Evolutionary conservation across 306 rosid species (phyloP).

Genomic region (peach (Prunus persica)): DNA sequence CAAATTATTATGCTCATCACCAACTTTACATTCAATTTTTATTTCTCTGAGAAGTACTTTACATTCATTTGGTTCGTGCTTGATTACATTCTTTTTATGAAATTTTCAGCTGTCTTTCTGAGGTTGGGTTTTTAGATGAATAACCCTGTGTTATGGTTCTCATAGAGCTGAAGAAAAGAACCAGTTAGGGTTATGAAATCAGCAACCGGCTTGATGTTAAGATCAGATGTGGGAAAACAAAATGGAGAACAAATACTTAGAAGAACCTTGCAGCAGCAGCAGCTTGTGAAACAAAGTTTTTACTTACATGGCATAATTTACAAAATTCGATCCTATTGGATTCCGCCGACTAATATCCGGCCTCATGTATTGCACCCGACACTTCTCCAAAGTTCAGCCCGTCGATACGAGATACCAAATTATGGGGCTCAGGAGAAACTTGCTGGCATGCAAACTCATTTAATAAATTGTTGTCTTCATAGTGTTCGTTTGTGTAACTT

Average conservation of each 20-base stretch:
- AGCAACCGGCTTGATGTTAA: not conserved
- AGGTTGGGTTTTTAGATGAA: not conserved
- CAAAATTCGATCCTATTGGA: not conserved
- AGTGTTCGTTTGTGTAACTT: not conserved
- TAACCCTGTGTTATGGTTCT: not conserved
- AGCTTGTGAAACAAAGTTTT: not conserved
- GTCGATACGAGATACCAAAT: not conserved
- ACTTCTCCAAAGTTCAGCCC: not conserved
- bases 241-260: not conserved
- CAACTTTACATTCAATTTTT: not conserved
- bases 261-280: not conserved
- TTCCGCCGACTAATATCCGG: not conserved
- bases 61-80: not conserved
- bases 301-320: not conserved
- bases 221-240: not conserved
- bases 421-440: not conserved
- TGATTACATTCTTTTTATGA: not conserved
- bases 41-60: not conserved
- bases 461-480: not conserved
- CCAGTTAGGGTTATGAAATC: not conserved
- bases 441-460: not conserved
- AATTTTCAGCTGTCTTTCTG: not conserved
- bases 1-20: not conserved
- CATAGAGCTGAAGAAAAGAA: not conserved
- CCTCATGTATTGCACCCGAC: not conserved